These are phyloP conservation scores for Grammothele lineata DNA, from an alignment of 768 basidiomycete genomes.

Conservation along the genomic window DNA sequence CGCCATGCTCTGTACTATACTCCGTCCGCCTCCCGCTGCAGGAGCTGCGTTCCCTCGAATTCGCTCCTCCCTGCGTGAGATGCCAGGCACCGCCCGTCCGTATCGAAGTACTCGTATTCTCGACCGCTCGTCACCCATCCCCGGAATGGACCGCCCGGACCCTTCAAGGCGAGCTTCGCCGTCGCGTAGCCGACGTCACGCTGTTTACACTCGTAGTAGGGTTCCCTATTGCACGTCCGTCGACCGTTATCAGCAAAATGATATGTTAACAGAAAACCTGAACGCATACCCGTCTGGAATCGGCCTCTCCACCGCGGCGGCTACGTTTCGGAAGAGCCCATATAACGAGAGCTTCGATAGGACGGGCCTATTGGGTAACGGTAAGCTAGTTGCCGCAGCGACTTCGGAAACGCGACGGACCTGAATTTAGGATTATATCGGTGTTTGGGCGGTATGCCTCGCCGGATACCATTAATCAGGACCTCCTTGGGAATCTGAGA, in stretches of 20 bases:
- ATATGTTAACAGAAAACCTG: too few relatives aligned
- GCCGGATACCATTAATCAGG: constrained; percentile 73
- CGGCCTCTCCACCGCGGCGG: constrained; percentile 13
- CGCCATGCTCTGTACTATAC: too few relatives aligned
- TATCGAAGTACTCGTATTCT: constrained; percentile 49
- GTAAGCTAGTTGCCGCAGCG: neutral
- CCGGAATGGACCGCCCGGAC: constrained; percentile 42
- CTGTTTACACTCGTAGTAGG: constrained; percentile 45
- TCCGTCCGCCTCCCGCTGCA: too few relatives aligned
- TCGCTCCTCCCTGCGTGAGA: too few relatives aligned
- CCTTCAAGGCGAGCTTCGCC: constrained; percentile 47
- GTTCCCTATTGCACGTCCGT: too few relatives aligned
- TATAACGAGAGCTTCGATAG: constrained; percentile 54
- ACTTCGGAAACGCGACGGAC: constrained; percentile 41
- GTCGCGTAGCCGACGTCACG: constrained; percentile 40
- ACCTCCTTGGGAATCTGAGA: constrained; percentile 48
- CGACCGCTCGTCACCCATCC: constrained; percentile 61
- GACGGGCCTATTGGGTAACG: constrained; percentile 36
- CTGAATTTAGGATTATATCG: constrained; percentile 57
- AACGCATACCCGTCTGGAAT: constrained; percentile 11
- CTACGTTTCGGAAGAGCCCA: constrained; percentile 35
- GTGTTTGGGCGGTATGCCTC: constrained; percentile 73
- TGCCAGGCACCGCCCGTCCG: too few relatives aligned
- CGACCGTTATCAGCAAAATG: too few relatives aligned
- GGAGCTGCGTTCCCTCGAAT: too few relatives aligned